Conservation (phyloP, 768 basidiomycete species). For the Gelatoporia subvermispora region DNA sequence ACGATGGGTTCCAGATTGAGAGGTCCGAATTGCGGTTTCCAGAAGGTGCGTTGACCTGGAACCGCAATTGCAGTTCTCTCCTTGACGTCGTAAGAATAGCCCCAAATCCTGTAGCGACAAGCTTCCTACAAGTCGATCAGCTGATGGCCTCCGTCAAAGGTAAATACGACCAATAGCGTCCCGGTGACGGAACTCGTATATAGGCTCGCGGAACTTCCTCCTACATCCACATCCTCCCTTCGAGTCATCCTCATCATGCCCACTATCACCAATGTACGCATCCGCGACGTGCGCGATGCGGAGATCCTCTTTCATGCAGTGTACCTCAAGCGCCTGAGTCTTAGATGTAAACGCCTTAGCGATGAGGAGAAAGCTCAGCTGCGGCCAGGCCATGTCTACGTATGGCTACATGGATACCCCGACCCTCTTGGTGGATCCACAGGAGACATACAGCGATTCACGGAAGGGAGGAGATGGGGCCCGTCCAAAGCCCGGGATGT, state of each 20-base stretch:
- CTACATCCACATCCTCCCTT: neutral
- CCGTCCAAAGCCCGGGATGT: slow-evolving; percentile 33
- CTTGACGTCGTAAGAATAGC: no score
- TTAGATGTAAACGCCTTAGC: slow-evolving; percentile 35
- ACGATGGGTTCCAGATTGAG: no score
- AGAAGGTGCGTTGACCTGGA: no score
- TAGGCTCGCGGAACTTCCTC: slow-evolving; percentile 3
- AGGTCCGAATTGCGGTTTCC: no score
- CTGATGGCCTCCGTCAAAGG: neutral
- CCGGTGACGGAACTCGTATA: neutral
- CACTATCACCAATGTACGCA: slow-evolving; percentile 30
- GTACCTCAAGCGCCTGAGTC: slow-evolving; percentile 25
- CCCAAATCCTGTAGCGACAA: no score
- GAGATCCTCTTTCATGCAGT: slow-evolving; percentile 37
- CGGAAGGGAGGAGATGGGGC: slow-evolving; percentile 33
- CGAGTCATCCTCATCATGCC: slow-evolving; percentile 24
- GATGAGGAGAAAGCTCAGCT: slow-evolving; percentile 33
- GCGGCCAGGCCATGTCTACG: slow-evolving; percentile 31
- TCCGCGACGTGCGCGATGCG: slow-evolving; percentile 32
- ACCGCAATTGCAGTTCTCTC: no score
- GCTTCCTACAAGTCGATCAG: no score
- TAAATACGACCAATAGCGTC: neutral
- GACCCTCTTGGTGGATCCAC: slow-evolving; percentile 29
- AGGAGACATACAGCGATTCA: slow-evolving; percentile 34
- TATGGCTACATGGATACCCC: slow-evolving; percentile 33